These are phyloP conservation scores for Podaxis carcinomalis DNA, from an alignment of 768 basidiomycete genomes.

Conservation along the genomic window DNA sequence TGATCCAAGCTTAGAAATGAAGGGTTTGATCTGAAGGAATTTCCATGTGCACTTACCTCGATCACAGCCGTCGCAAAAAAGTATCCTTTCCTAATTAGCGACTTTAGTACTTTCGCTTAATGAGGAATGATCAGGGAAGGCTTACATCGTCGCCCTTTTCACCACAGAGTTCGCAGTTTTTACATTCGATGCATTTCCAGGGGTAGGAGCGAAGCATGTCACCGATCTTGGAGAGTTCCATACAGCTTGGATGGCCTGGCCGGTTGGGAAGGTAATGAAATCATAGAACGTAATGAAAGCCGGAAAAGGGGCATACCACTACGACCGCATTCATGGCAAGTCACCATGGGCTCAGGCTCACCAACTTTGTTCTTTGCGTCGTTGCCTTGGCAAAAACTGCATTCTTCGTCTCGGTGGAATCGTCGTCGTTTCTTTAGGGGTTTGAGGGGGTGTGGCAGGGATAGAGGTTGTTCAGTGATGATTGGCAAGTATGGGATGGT, in stretches of 20 bases:
- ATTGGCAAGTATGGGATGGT: constrained; percentile 48
- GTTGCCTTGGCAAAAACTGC: constrained; percentile 76
- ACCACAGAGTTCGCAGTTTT: constrained; percentile 83
- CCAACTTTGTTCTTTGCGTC: constrained; percentile 52
- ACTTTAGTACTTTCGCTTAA: constrained; percentile 10
- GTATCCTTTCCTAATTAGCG: constrained; percentile 56
- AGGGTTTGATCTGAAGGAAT: constrained; percentile 7
- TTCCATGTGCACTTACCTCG: constrained; percentile 47
- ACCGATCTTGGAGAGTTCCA: constrained; percentile 56
- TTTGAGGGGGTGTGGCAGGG: constrained; percentile 32
- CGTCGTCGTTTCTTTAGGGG: constrained; percentile 37
- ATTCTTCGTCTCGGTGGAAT: constrained; percentile 54
- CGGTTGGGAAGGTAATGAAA: constrained; percentile 11
- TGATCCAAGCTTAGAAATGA: constrained; percentile 3
- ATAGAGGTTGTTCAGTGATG: constrained; percentile 29
- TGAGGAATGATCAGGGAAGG: constrained; percentile 11
- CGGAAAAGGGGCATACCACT: constrained; percentile 51
- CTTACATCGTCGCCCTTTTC: constrained; percentile 88
- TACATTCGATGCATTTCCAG: constrained; percentile 92
- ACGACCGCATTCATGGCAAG: constrained; percentile 78
- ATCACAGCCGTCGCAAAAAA: constrained; percentile 95
- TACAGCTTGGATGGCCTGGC: constrained; percentile 83
- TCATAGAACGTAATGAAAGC: constrained; percentile 8
- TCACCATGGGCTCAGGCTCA: constrained; percentile 64
- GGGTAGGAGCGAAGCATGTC: constrained; percentile 64